phyloP scores from a whole-genome alignment of 2,329 filamentous ascomycete genomes.

The Scolecobasidium constrictum region DNA sequence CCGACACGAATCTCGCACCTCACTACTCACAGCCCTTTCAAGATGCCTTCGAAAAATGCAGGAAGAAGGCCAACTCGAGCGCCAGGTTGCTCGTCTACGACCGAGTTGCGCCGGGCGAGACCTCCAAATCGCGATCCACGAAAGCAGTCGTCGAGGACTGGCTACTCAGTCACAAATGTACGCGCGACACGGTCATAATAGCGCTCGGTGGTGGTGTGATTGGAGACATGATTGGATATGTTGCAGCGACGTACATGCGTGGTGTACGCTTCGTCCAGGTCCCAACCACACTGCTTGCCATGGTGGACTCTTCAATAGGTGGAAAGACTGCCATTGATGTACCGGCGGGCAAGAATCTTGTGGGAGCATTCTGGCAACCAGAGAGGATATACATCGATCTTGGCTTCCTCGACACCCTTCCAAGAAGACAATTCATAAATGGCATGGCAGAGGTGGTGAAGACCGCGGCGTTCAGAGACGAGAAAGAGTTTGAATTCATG shows the following conservation, averaged over 20 bases:
- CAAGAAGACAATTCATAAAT: slow-evolving; percentile 89
- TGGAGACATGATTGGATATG: slow-evolving; percentile 95
- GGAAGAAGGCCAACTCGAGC: slow-evolving; percentile 30
- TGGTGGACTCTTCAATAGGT: slow-evolving; percentile 98
- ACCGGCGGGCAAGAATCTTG: slow-evolving; percentile 87
- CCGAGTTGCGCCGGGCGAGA: slow-evolving; percentile 80
- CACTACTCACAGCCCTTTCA: slow-evolving; percentile 74
- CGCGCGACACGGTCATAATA: slow-evolving; percentile 87
- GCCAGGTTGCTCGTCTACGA: slow-evolving; percentile 78
- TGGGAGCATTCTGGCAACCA: slow-evolving; percentile 96
- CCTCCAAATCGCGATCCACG: slow-evolving; percentile 83
- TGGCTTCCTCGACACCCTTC: slow-evolving; percentile 80
- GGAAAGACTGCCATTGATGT: slow-evolving; percentile 98
- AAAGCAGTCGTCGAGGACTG: slow-evolving; percentile 97
- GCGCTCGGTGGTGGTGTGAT: slow-evolving; percentile 94
- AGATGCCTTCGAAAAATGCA: slow-evolving; percentile 47
- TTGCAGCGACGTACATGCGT: slow-evolving; percentile 97
- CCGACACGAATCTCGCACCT: slow-evolving; percentile 81
- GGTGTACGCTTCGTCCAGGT: slow-evolving; percentile 94
- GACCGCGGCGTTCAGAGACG: slow-evolving; percentile 93
- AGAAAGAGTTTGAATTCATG: slow-evolving; percentile 71
- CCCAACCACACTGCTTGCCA: slow-evolving; percentile 84
- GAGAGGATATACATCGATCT: slow-evolving; percentile 90
- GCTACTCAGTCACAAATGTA: slow-evolving; percentile 88
- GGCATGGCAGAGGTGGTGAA: slow-evolving; percentile 98